Evolutionary conservation across 495 filamentous ascomycete genomes (phyloP).

Genomic region (Neurospora sp.): DNA sequence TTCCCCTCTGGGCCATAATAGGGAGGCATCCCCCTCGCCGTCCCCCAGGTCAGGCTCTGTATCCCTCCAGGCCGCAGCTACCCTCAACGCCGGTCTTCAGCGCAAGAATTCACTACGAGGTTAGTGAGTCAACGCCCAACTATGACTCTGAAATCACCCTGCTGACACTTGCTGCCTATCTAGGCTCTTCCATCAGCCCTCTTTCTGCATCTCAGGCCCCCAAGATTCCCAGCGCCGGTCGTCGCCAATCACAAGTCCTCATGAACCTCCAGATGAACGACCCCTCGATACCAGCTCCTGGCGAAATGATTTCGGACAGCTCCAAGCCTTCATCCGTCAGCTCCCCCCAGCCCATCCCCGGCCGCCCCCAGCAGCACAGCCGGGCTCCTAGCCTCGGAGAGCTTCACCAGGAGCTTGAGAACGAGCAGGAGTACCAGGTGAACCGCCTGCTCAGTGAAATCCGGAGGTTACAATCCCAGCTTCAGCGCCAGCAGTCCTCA

Average conservation of each 20-base stretch:
- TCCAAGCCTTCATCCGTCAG: slow-evolving; percentile 35
- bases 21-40: slow-evolving; percentile 36
- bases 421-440: slow-evolving; percentile 92
- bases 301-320: slow-evolving; percentile 48
- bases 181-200: slow-evolving; percentile 47
- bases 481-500: slow-evolving; percentile 46
- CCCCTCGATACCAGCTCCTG: slow-evolving; percentile 47
- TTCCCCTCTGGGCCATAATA: slow-evolving; percentile 17
- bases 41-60: slow-evolving; percentile 50
- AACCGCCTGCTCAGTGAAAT: slow-evolving; percentile 88
- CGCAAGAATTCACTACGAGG: slow-evolving; percentile 49
- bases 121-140: slow-evolving; percentile 12
- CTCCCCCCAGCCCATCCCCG: slow-evolving; percentile 42
- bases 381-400: slow-evolving; percentile 79
- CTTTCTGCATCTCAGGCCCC: slow-evolving; percentile 33
- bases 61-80: slow-evolving; percentile 57
- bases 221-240: slow-evolving; percentile 44
- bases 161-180: slow-evolving; percentile 7
- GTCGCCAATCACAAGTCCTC: slow-evolving; percentile 57
- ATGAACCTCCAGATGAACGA: slow-evolving; percentile 70
- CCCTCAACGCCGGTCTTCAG: slow-evolving; percentile 61
- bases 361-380: slow-evolving; percentile 52
- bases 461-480: slow-evolving; percentile 71
- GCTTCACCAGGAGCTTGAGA: slow-evolving; percentile 88
- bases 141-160: background rate